Percentiles rank a stretch among this genome's conserved stretches.
These are phyloP conservation scores for Aspergillus bridgeri DNA, from an alignment of 495 filamentous ascomycete species.

Conservation along the genomic window DNA sequence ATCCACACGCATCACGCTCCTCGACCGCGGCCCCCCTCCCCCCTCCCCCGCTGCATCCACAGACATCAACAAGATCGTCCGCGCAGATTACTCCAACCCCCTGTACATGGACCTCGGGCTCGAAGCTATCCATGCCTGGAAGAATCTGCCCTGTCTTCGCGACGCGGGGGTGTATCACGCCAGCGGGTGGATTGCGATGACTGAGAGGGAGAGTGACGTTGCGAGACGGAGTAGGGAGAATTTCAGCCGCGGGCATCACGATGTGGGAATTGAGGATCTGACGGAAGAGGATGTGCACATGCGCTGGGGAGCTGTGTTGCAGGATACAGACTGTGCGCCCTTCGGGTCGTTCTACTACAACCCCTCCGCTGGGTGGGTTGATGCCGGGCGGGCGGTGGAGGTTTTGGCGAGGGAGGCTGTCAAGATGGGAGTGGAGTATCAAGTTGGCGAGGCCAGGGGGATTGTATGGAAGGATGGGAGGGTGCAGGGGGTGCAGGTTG, in stretches of 20 bases:
- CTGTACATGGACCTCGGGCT: slow-evolving; percentile 31
- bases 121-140: slow-evolving; percentile 32
- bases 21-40: slow-evolving; percentile 34
- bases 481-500: slow-evolving; percentile 24
- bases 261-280: slow-evolving; percentile 21
- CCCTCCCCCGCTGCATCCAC: slow-evolving; percentile 25
- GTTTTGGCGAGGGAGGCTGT: slow-evolving; percentile 31
- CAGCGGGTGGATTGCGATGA: slow-evolving; percentile 36
- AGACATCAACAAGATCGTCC: slow-evolving; percentile 37
- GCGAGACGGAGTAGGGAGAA: slow-evolving; percentile 29
- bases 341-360: slow-evolving; percentile 37
- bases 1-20: slow-evolving; percentile 29
- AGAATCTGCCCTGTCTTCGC: slow-evolving; percentile 21
- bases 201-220: slow-evolving; percentile 27
- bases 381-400: slow-evolving; percentile 32
- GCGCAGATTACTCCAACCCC: slow-evolving; percentile 31
- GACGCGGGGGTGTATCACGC: slow-evolving; percentile 26
- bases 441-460: slow-evolving; percentile 26
- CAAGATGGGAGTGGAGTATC: slow-evolving; percentile 31
- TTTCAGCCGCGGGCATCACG: slow-evolving; percentile 23
- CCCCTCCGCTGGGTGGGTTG: slow-evolving; percentile 37
- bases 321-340: slow-evolving; percentile 21
- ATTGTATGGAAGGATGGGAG: slow-evolving; percentile 18
- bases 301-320: slow-evolving; percentile 28
- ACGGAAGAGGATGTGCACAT: slow-evolving; percentile 25